phyloP scores from a whole-genome alignment of 139 green algal species.

The Chlamydomonas asymmetrica region DNA sequence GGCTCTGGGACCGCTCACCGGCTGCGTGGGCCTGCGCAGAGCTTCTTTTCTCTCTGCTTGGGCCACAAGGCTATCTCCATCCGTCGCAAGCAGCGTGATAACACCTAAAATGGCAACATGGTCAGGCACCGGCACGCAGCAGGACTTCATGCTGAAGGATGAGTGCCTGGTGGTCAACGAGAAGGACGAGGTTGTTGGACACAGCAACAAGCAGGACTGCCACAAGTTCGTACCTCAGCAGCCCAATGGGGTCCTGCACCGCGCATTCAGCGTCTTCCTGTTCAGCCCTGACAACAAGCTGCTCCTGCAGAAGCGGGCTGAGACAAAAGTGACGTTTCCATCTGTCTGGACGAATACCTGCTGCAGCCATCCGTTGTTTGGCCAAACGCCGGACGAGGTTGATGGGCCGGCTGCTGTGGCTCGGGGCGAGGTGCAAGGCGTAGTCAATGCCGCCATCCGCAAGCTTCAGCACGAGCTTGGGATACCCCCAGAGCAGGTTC shows the following conservation, averaged over 20 bases:
- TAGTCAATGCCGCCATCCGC: constrained; percentile 70
- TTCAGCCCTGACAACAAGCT: constrained; percentile 86
- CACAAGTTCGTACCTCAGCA: constrained; percentile 57
- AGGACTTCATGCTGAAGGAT: constrained; percentile 88
- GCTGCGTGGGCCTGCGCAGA: too few species aligned
- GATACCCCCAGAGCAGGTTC: constrained; percentile 39
- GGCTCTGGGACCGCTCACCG: too few species aligned
- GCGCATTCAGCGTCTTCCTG: constrained; percentile 96
- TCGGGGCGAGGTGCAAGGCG: constrained; percentile 41
- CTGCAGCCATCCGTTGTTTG: constrained; percentile 92
- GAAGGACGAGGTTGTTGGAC: constrained; percentile 74
- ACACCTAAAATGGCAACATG: too few species aligned
- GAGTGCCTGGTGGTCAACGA: constrained; percentile 92
- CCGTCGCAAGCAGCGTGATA: too few species aligned
- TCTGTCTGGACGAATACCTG: constrained; percentile 94
- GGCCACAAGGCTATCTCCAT: too few species aligned
- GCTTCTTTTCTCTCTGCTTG: too few species aligned
- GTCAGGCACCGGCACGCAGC: constrained; percentile 52
- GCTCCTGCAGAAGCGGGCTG: constrained; percentile 89
- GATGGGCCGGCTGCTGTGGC: constrained; percentile 47
- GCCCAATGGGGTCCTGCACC: constrained; percentile 79
- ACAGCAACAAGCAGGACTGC: constrained; percentile 79
- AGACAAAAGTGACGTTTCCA: constrained; percentile 95
- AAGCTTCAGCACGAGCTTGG: constrained; percentile 94
- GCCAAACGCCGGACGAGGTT: constrained; percentile 73